phyloP scores from a whole-genome alignment of 1,284 basidiomycete genomes.

The Microbotryum intermedium region DNA sequence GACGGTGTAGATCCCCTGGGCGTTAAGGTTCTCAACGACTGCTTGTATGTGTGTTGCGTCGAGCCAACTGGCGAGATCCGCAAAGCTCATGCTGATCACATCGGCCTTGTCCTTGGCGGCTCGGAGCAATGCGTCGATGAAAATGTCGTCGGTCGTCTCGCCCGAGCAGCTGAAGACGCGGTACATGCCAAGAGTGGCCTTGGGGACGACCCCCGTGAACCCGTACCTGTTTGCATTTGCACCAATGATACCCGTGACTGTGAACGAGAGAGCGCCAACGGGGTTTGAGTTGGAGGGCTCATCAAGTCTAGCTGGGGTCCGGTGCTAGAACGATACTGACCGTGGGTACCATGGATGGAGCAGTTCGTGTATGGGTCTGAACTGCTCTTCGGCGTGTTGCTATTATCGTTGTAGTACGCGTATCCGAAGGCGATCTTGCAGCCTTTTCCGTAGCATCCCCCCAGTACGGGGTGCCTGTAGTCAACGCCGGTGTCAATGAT shows the following conservation, averaged over 20 bases:
- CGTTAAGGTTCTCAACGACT: slow-evolving; percentile 9
- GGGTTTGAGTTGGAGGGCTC: too few relatives aligned
- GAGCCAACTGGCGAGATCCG: slow-evolving; percentile 17
- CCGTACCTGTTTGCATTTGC: slow-evolving; percentile 30
- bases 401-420: slow-evolving; percentile 38
- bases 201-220: slow-evolving; percentile 29
- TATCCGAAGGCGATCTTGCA: slow-evolving; percentile 54
- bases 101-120: slow-evolving; percentile 12
- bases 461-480: slow-evolving; percentile 47
- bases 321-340: too few relatives aligned
- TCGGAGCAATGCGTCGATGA: slow-evolving; percentile 7
- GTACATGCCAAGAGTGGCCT: slow-evolving; percentile 29
- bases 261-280: too few relatives aligned
- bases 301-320: too few relatives aligned
- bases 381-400: slow-evolving; percentile 21
- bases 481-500: slow-evolving; percentile 37
- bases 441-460: slow-evolving; percentile 53
- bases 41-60: slow-evolving; percentile 11
- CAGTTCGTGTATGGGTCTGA: slow-evolving; percentile 33
- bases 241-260: slow-evolving; percentile 27
- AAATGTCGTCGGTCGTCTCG: slow-evolving; percentile 8
- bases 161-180: slow-evolving; percentile 18
- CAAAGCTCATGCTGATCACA: slow-evolving; percentile 23
- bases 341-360: slow-evolving; percentile 11
- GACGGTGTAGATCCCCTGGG: slow-evolving; percentile 7